Evolutionary conservation across 139 green algal species (phyloP), one percentile per base, ranked within the genome.

Genomic region (Chlamydomonas urium): DNA sequence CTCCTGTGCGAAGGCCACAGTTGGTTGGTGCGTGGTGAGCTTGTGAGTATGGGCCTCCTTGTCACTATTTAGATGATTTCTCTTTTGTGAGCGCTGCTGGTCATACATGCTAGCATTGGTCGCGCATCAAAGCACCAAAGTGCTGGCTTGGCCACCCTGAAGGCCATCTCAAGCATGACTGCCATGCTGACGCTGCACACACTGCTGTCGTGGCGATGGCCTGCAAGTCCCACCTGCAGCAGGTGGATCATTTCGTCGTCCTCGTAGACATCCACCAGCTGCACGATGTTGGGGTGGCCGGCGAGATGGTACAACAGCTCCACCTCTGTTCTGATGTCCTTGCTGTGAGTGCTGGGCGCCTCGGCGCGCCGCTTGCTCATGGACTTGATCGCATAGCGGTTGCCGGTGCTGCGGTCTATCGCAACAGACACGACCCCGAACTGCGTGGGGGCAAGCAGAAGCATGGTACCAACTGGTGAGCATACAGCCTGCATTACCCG

Each of bases 241-340:
- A 78, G 62, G 65, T 78, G 72, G 10, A 78, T 62, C 4, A 56
- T 65, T 31, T 78, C 53, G 26, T 73, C 50, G 33, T 78, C 72
- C 65, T 78, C 72, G 35, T 78, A 78, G 28, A 78, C 69, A 37
- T 78, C 72, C 5, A 38, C 4, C 63, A 78, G 65, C 28, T 69
- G 42, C 31, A 78, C 48, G 37, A 78, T 59, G 33, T 38, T 48
- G 5, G 62, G 47, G 53, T 78, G 72, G 50, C 72, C 72, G 3
- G 63, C 63, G n/a, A 78, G 47, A n/a, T 58, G 61, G 72, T 72
- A 78, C 50, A 78, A 48, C 32, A 78, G 26, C 65, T 78, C 72
- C 29, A 78, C 71, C 58, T 75, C 63, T 6, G 31, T 71, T 5
- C 28, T 21, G 38, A 71, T 58, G 38, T 71, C 63, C 38, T 71